Conservation (phyloP, 2,329 filamentous ascomycete genomes). For the Phaeoacremonium minimum region DNA sequence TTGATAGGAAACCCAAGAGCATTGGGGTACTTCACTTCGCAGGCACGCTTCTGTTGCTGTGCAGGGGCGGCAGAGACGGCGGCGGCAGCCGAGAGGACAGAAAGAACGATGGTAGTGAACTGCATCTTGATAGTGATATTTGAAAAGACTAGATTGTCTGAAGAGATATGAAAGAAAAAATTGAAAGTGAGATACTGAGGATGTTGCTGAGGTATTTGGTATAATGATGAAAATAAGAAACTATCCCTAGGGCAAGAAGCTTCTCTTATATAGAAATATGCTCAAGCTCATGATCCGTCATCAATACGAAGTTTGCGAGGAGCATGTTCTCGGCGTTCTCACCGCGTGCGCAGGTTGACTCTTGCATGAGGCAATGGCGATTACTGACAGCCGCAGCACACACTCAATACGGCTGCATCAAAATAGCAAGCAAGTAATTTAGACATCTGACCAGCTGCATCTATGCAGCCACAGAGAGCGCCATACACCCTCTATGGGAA, state of each 20-base stretch:
- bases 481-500: too few species aligned
- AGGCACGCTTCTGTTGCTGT: neutral
- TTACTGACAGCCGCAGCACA: neutral
- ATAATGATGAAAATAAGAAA: neutral
- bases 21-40: neutral
- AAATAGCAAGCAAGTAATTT: too few species aligned
- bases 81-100: neutral
- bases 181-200: neutral
- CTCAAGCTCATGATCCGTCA: neutral
- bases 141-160: neutral
- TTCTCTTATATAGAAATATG: neutral
- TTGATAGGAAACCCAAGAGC: neutral
- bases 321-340: too few species aligned
- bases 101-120: neutral
- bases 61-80: neutral
- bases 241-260: neutral
- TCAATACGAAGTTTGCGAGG: neutral
- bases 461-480: too few species aligned
- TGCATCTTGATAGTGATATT: neutral
- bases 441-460: too few species aligned
- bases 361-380: neutral
- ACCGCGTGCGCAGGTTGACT: too few species aligned
- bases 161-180: neutral
- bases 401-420: too few species aligned
- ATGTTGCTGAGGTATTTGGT: neutral